Percentiles rank a stretch among this genome's conserved stretches.
phyloP scores from a whole-genome alignment of 495 filamentous ascomycete species.

The Aspergillus mulundensis region DNA sequence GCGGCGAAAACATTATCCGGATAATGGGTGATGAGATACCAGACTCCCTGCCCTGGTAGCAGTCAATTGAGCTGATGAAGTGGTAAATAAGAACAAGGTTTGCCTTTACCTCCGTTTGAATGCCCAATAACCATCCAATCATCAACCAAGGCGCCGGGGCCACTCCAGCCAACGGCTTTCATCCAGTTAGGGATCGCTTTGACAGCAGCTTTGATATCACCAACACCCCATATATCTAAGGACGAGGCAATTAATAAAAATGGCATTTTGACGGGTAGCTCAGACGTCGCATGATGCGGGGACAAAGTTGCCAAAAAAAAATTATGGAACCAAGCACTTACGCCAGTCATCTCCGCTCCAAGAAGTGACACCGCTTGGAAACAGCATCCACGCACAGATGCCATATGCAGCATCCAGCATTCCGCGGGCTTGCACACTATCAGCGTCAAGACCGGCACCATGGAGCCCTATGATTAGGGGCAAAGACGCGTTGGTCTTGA shows the following conservation, averaged over 20 bases:
- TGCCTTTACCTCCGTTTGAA: constrained; percentile 49
- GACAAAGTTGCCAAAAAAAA: neutral
- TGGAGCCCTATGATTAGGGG: constrained; percentile 36
- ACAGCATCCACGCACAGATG: constrained; percentile 53
- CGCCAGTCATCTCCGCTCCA: constrained; percentile 66
- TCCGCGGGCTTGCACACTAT: constrained; percentile 40
- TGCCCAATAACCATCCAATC: constrained; percentile 55
- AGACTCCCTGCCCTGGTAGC: constrained; percentile 49
- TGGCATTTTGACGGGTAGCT: neutral
- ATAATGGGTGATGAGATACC: constrained; percentile 55
- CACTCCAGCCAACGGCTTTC: constrained; percentile 40
- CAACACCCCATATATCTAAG: constrained; percentile 53
- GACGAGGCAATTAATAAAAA: neutral
- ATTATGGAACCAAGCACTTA: constrained; percentile 23
- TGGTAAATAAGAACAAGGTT: neutral
- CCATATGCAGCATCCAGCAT: constrained; percentile 48
- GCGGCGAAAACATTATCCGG: constrained; percentile 56
- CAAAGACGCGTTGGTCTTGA: neutral
- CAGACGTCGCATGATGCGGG: too few species aligned
- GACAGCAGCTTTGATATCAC: constrained; percentile 53
- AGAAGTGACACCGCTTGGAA: constrained; percentile 55
- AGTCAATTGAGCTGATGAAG: constrained; percentile 8
- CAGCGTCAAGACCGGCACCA: constrained; percentile 56
- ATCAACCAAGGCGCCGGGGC: constrained; percentile 38
- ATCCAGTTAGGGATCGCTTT: constrained; percentile 50